Evolutionary conservation across 306 rosid genomes (phyloP).

Genomic region (Clitoria ternatea): DNA sequence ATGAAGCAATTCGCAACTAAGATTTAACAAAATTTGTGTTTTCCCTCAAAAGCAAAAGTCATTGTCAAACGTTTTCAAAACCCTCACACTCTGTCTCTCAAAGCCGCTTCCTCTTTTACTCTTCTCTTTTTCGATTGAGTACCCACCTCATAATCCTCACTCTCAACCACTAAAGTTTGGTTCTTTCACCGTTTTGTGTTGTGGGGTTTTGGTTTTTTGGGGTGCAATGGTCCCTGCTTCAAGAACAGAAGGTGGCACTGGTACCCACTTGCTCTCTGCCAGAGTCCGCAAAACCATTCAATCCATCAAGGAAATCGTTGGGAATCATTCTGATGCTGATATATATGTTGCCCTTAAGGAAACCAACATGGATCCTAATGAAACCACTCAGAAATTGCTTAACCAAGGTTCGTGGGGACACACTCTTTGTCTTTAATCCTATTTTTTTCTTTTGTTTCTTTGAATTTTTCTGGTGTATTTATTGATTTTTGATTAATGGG

Average conservation of each 20-base stretch:
- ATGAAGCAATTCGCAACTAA: neutral
- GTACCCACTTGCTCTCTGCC: constrained; percentile 59
- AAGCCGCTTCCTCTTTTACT: constrained; percentile 18
- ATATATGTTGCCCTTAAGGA: constrained; percentile 85
- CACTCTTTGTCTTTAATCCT: neutral
- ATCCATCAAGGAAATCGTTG: constrained; percentile 86
- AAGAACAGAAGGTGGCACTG: constrained; percentile 64
- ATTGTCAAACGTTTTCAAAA: constrained; percentile 40
- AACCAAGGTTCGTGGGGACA: constrained; percentile 62
- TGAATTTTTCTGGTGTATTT: neutral
- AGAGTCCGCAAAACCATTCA: constrained; percentile 74
- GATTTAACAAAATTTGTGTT: neutral
- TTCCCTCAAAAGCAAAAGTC: constrained; percentile 14
- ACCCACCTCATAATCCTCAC: constrained; percentile 17
- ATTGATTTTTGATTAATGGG: constrained; percentile 13
- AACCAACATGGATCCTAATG: constrained; percentile 93
- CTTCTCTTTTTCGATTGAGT: constrained; percentile 28
- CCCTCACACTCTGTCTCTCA: constrained; percentile 33
- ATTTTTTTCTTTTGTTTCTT: neutral
- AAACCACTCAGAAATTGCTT: constrained; percentile 95
- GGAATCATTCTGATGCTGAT: constrained; percentile 84
- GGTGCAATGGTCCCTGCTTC: constrained; percentile 63
- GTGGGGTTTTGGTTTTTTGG: constrained; percentile 2
- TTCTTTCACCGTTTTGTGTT: constrained; percentile 16
- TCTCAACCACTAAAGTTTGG: constrained; percentile 27